Percentiles rank a stretch among this genome's conserved stretches.
Evolutionary conservation across 2,329 filamentous ascomycete genomes (phyloP).

Genomic region (Ambrosiella cleistominuta): DNA sequence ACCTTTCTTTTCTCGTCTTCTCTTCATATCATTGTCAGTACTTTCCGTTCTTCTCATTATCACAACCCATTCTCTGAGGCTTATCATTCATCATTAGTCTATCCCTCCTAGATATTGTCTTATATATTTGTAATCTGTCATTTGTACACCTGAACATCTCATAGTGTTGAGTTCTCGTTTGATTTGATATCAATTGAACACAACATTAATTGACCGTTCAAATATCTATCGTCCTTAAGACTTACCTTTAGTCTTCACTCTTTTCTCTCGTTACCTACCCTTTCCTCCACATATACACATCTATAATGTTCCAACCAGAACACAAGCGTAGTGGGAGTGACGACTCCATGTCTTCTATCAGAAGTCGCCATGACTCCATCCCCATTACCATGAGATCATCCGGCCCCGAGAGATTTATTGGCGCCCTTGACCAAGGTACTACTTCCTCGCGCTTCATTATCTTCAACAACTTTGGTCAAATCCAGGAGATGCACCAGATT

Average conservation of each 20-base stretch:
- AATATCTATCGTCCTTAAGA: too few species aligned
- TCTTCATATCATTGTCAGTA: not conserved
- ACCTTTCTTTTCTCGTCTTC: not conserved
- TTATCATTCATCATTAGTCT: not conserved
- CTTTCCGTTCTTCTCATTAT: not conserved
- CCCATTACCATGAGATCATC: not conserved
- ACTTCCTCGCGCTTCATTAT: constrained; percentile 82
- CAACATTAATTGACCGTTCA: too few species aligned
- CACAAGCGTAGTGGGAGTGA: too few species aligned
- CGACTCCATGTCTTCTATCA: not conserved
- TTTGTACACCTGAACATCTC: not conserved
- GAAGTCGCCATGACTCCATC: not conserved
- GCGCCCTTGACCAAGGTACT: constrained; percentile 80
- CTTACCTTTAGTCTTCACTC: not conserved
- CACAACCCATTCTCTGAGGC: not conserved
- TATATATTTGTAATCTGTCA: not conserved
- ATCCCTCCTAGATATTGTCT: not conserved
- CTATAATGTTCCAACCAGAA: not conserved
- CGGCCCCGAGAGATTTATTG: constrained; percentile 40
- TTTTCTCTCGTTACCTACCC: not conserved
- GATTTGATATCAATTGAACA: not conserved
- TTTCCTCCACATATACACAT: not conserved
- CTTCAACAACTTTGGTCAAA: constrained; percentile 63
- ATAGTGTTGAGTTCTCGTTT: not conserved
- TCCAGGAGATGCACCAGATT: constrained; percentile 68